These are phyloP conservation scores for Chaetomiaceae sp. DNA, from an alignment of 2,329 filamentous ascomycete species.

Conservation along the genomic window DNA sequence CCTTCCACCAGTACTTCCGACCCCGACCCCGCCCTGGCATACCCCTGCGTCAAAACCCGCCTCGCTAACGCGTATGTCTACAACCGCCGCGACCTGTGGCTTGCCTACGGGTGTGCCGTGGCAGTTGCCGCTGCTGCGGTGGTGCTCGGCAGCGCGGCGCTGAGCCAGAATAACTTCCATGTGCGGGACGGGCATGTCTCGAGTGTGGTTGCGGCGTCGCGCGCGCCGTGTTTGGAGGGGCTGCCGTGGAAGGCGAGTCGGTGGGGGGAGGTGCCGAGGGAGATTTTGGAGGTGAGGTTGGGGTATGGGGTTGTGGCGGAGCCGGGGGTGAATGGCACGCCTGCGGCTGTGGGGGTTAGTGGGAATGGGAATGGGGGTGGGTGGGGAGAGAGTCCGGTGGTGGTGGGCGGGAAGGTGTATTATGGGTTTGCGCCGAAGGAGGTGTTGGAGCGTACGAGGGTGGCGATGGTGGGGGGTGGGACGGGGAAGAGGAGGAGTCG, in stretches of 20 bases:
- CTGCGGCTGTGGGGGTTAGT: neutral
- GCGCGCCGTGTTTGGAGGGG: conserved; percentile 35
- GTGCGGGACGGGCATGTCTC: conserved; percentile 35
- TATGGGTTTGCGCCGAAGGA: conserved; percentile 26
- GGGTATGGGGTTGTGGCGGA: conserved; percentile 24
- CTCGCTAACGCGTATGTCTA: conserved; percentile 31
- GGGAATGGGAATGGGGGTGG: conserved; percentile 2
- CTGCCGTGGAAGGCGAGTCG: conserved; percentile 24
- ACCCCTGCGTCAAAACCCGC: conserved; percentile 30
- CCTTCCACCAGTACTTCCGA: too few relatives aligned
- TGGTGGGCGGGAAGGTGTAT: conserved; percentile 15
- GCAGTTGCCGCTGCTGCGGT: conserved; percentile 24
- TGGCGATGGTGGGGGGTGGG: conserved; percentile 9
- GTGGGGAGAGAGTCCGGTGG: neutral
- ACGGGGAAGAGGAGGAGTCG: conserved; percentile 7
- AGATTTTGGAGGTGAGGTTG: conserved; percentile 20
- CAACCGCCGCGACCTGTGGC: conserved; percentile 30
- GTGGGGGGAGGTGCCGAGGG: conserved; percentile 22
- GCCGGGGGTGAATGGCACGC: conserved; percentile 6
- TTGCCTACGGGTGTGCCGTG: conserved; percentile 27
- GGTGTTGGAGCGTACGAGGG: conserved; percentile 16
- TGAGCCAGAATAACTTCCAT: conserved; percentile 31
- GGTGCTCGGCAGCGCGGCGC: conserved; percentile 30
- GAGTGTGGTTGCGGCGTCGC: conserved; percentile 37
- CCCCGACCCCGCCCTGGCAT: conserved; percentile 11